Base-by-base conservation (phyloP, 331 rosid species). In the Acacia pycnantha region DNA sequence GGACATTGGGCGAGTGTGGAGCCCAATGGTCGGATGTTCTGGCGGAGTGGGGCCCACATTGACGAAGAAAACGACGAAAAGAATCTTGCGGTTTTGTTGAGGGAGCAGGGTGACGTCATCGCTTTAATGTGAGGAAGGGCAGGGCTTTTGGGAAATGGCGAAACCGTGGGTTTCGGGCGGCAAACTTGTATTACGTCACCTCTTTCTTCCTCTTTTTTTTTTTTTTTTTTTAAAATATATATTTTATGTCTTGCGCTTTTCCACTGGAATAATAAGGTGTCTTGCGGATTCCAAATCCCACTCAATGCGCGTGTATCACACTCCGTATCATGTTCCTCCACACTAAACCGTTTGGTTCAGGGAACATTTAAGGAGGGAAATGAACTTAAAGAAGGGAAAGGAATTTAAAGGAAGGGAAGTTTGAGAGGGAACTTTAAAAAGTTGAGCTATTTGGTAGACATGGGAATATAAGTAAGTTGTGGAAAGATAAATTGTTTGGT, bases 1-100 rank as follows among this genome's bases (percentile, higher is more conserved):
- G 40, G 41, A 5, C 21, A 10, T 1, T 0, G 27, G 19, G 51
- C 2, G 0, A 27, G 47, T 5, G 15, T 59, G 70, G 87, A 62
- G 9, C 73, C 87, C 79, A 44, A 13, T 29, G 31, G 37, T 73
- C 74, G 37, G 73, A 47, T 41, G 71, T 47, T 53, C 13, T 4
- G 67, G 2, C 9, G 9, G 22, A 12, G 43, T 11, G 67, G 83
- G 44, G 31, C 78, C 83, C 81, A 81, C n/a, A 1, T 6, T 5
- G 44, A 56, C 11, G 31, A 24, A 4, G 82, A 81, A 90, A 87
- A 90, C 87, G 90, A 94, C 92, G 79, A 88, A 78, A 58, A 81
- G 83, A 85, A 83, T 78, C 58, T 79, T 1, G 59, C 48, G 40
- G 37, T 56, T 56, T 56, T 53, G 24, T 53, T 6, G 9, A 8